Evolutionary conservation across 129 eudicot genomes (phyloP).

Genomic region (Daucus carota): DNA sequence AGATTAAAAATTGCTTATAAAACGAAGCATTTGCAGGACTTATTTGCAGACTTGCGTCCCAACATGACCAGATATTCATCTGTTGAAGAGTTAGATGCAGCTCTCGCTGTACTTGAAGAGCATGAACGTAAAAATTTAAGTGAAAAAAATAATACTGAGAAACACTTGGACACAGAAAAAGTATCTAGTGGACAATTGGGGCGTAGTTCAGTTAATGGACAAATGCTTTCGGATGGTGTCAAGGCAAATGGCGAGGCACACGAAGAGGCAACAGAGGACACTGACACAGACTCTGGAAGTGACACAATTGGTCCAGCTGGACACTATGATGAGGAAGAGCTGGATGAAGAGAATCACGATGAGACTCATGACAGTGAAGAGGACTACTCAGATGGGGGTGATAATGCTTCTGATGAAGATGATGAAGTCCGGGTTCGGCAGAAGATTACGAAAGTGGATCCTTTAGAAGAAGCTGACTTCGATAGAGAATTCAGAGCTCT

Average conservation of each 20-base stretch:
- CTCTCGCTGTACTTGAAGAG: slow-evolving; percentile 74
- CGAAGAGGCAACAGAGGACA: slow-evolving; percentile 50
- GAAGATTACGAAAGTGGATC: slow-evolving; percentile 66
- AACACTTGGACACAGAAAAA: slow-evolving; percentile 51
- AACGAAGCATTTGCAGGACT: slow-evolving; percentile 47
- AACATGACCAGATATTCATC: slow-evolving; percentile 80
- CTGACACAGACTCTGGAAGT: slow-evolving; percentile 75
- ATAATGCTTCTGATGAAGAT: slow-evolving; percentile 72
- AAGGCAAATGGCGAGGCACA: slow-evolving; percentile 73
- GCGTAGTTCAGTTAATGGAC: slow-evolving; percentile 46
- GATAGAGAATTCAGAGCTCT: slow-evolving; percentile 81
- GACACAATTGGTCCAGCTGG: slow-evolving; percentile 60
- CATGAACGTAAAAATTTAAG: slow-evolving; percentile 46
- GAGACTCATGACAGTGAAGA: slow-evolving; percentile 67
- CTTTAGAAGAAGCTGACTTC: slow-evolving; percentile 86
- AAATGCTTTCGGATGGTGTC: slow-evolving; percentile 42
- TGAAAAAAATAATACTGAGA: slow-evolving; percentile 57
- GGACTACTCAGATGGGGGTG: slow-evolving; percentile 56
- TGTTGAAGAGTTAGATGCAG: slow-evolving; percentile 71
- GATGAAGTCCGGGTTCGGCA: slow-evolving; percentile 85
- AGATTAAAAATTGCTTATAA: neutral
- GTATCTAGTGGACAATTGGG: slow-evolving; percentile 35
- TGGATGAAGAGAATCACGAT: slow-evolving; percentile 53
- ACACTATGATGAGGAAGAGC: slow-evolving; percentile 62
- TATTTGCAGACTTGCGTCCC: slow-evolving; percentile 86